Conservation (phyloP, 2,329 filamentous ascomycete species). For the Esteya vermicola region DNA sequence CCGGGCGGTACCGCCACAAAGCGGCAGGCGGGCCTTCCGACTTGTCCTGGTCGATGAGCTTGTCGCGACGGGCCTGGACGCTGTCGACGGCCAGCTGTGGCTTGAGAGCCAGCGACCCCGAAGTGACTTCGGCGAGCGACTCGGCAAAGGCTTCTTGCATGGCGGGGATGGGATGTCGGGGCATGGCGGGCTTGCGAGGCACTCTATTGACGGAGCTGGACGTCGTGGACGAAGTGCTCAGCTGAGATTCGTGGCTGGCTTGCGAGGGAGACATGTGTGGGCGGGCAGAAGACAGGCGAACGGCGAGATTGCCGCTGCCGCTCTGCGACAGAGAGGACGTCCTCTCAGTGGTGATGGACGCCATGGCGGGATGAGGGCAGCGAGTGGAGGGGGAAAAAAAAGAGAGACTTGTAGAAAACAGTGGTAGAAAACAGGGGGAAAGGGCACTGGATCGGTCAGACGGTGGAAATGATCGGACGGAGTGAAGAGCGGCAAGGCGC, state of each 20-base stretch:
- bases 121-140: slow-evolving; percentile 58
- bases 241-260: background rate
- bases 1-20: slow-evolving; percentile 61
- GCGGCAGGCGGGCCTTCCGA: slow-evolving; percentile 59
- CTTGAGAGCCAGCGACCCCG: slow-evolving; percentile 28
- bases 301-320: slow-evolving; percentile 11
- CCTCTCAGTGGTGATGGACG: slow-evolving; percentile 10
- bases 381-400: background rate
- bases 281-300: slow-evolving; percentile 11
- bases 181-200: slow-evolving; percentile 14
- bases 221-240: slow-evolving; percentile 1
- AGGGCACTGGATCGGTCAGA: too few species aligned
- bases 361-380: slow-evolving; percentile 9
- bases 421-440: background rate
- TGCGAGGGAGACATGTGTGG: background rate
- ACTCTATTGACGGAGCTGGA: background rate
- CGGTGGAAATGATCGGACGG: background rate
- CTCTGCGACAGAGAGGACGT: slow-evolving; percentile 10
- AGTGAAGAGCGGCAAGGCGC: background rate
- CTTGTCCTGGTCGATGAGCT: slow-evolving; percentile 52
- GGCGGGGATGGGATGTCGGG: slow-evolving; percentile 53
- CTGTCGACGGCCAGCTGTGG: slow-evolving; percentile 39
- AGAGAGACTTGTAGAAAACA: too few species aligned
- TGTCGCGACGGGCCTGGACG: slow-evolving; percentile 48
- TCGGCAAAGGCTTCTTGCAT: slow-evolving; percentile 78